Evolutionary conservation across 495 filamentous ascomycete species (phyloP), one percentile per base, ranked within the genome.

Genomic region (Penicillium tannophilum): DNA sequence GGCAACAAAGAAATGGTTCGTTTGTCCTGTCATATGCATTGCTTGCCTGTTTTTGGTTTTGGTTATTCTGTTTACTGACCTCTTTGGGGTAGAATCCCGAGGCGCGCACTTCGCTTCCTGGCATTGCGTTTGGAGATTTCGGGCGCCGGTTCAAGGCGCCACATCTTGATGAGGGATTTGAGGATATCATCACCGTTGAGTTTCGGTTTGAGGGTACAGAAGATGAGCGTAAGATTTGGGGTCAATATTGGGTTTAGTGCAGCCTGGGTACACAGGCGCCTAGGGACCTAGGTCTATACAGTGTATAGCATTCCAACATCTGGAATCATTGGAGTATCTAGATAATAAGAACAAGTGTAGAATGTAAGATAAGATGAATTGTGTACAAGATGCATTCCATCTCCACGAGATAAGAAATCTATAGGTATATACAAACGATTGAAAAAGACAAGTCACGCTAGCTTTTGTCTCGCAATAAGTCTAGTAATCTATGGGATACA

Each of bases 71-170:
- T 42, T 36, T 11, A 46, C 47, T 64, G 31, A 68, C 48, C 35
- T 23, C 20, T 11, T 16, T 45, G 48, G 61, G 16, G 81, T 73
- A 92, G 77, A 97, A 97, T 57, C 93, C 91, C 6, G 92, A 97
- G 72, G 82, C 86, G 26, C 83, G 93, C 54, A 72, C 80, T 1
- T 79, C 85, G 2, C 84, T 98, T 6, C 92, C 92, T 1, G 83
- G 82, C 20, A 79, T 94, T 44, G 93, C 94, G 0, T 97, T 96
- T 70, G 83, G 79, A 11, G 80, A 85, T 24, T 98, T 90, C 63
- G 74, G 72, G 14, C 80, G 85, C 10, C 78, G 89, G 50, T 92
- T 88, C 72, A 84, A 84, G 61, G 82, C 87, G 62, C 94, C 92
- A 8, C 79, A 78, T n/a, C 61, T 82, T 8, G 73, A 79, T 2